Conservation (phyloP, 495 filamentous ascomycete species). For the Glonium stellatum region DNA sequence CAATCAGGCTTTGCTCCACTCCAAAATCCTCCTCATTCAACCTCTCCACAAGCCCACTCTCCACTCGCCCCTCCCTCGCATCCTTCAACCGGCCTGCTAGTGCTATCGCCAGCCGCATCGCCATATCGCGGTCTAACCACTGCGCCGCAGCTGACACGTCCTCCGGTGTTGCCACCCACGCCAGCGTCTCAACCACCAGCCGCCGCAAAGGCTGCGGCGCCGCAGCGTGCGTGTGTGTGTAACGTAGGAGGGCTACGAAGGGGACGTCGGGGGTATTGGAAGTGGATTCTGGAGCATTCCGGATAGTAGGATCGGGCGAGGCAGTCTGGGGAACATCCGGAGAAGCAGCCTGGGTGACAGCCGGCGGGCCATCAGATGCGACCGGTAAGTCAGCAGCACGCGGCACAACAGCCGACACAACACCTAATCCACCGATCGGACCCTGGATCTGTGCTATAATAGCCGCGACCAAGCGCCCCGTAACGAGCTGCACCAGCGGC, state of each 20-base stretch:
- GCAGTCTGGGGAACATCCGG: no score
- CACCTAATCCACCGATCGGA: no score
- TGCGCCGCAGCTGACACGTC: background rate
- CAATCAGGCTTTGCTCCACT: background rate
- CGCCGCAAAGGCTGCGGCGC: background rate
- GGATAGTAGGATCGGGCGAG: no score
- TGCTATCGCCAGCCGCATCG: background rate
- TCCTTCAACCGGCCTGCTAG: background rate
- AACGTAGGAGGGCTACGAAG: slow-evolving; percentile 5
- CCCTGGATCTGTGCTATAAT: background rate
- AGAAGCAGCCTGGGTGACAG: no score
- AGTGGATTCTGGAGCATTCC: background rate
- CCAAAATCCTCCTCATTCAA: background rate
- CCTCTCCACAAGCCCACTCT: background rate
- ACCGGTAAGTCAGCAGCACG: no score
- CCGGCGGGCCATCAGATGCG: no score
- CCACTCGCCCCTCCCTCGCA: background rate
- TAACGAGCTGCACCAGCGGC: background rate
- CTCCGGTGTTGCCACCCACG: background rate
- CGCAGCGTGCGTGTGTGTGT: background rate
- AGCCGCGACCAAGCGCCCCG: background rate
- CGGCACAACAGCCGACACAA: no score
- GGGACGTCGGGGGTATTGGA: background rate
- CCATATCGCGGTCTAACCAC: background rate
- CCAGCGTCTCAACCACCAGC: slow-evolving; percentile 11